phyloP scores from a whole-genome alignment of 371 early-diverging fungal genomes.

The Mucor sp. region DNA sequence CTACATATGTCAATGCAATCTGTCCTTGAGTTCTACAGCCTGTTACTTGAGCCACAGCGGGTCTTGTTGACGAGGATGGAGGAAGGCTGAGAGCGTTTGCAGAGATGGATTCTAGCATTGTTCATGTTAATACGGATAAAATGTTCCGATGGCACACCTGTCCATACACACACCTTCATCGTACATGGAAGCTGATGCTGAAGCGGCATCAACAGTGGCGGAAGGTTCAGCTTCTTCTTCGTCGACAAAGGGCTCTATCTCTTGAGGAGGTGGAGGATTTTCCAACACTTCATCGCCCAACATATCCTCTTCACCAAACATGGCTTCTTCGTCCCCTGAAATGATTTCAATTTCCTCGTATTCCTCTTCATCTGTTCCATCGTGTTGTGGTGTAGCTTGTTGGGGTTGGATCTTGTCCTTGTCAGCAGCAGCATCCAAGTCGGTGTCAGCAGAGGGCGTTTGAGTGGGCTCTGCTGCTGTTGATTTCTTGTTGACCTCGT shows the following conservation, averaged over 20 bases:
- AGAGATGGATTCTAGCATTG: neutral
- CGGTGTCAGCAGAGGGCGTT: neutral
- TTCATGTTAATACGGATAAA: neutral
- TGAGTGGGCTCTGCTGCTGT: neutral
- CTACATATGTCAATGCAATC: slow-evolving; percentile 51
- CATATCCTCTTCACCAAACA: neutral
- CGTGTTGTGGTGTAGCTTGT: neutral
- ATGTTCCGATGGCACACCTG: neutral
- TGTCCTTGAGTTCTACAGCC: slow-evolving; percentile 49
- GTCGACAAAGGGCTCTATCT: neutral
- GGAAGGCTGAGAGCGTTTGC: neutral
- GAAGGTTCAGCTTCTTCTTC: neutral
- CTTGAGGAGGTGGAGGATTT: neutral
- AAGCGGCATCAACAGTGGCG: neutral
- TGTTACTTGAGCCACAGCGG: slow-evolving; percentile 19
- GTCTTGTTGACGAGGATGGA: slow-evolving; percentile 2
- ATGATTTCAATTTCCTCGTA: neutral
- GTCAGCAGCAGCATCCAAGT: neutral
- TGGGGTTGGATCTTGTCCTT: neutral
- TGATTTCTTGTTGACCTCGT: neutral
- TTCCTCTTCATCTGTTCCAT: neutral
- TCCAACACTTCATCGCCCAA: neutral
- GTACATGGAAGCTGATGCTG: neutral
- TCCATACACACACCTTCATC: neutral
- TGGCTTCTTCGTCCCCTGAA: neutral